Evolutionary conservation across 2,329 filamentous ascomycete species (phyloP), one percentile per base, ranked within the genome.

Genomic region (Sordariomycetes sp.): DNA sequence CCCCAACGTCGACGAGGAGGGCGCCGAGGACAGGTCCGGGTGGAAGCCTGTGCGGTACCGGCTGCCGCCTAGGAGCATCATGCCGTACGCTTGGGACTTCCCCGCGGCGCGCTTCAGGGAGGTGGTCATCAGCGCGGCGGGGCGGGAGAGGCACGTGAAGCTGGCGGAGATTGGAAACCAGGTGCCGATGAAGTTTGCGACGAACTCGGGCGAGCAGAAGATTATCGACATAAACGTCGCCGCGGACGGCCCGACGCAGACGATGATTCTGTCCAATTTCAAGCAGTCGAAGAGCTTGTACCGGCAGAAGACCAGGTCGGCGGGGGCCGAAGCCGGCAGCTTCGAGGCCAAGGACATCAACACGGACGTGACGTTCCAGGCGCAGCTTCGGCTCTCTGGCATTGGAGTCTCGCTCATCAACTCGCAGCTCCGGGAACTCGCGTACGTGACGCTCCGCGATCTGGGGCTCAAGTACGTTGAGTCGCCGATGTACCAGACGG

Each of bases 21-120:
- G 92, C 57, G 78, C 79, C 5, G 86, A 89, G 63, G 89, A 96
- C 65, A 77, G 85, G 58, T 91, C 89, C 56, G 89, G 90, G 3
- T 99, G 94, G 89, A 87, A 89, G 62, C 91, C 90, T 2, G 89
- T 99, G 60, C 81, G 90, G 56, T 99, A 99, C 71, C 86, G 92
- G 35, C 76, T 99, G 34, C 95, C 95, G 2, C 85, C 92, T 13
- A 81, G 94, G 60, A 97, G 92, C 70, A 96, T 99, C 70, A 99
- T 99, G 94, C 94, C 95, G 0, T 99, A 99, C 66, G 92, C 94
- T 1, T 99, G 94, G 94, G 95, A 99, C 67, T 99, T 96, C 71
- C 95, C 94, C 1, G 92, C 94, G 1, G 91, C 90, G n/a, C 96
- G 95, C 72, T 87, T 89, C 72, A 95, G 94, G 65, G 94, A 96